Evolutionary conservation across 148 eudicot genomes (phyloP), one percentile per base, ranked within the genome.

Genomic region (Camellia japonica): DNA sequence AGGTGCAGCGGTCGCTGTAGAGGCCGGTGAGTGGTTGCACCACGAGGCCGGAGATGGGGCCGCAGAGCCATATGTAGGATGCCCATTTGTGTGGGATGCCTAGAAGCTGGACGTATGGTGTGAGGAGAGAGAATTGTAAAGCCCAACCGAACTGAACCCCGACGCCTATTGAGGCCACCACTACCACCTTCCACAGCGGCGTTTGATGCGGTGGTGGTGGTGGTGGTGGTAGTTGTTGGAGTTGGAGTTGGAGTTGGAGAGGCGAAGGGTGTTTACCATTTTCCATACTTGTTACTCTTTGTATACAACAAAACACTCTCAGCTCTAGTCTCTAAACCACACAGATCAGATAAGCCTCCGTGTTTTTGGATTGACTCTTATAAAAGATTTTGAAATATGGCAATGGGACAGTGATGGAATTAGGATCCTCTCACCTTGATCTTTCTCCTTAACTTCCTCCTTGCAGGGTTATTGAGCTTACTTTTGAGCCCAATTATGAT

Each of bases 61-160:
- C 97, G 79, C 97, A 94, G n/a, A 94, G 86, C 98, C 94, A 94
- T 12, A 94, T 90, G 49, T 85, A 88, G 6, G 97, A 80, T 0
- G 98, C 87, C 91, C 88, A 88, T 8, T 84, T 82, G 70, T 92
- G 98, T 7, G 89, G 86, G 5, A 91, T 90, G 0, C 97, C 98
- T 3, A 92, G 79, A 3, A 88, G 87, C 74, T 94, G 97, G 0
- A 92, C 90, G 68, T 94, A 92, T 0, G 98, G 98, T 7, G 98
- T 94, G 15, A 94, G 60, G 0, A 94, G 81, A 0, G 98, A 94
- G 13, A 94, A 90, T 78, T 94, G 97, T 3, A 94, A 79, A 1
- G 98, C 98, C 98, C 98, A 94, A 2, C 94, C 98, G 76, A 94
- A 94, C 47, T 92, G 92, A 1, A 92, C 86, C 0, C 98, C 98